phyloP scores from a whole-genome alignment of 495 filamentous ascomycete species.

The Xylona heveae region DNA sequence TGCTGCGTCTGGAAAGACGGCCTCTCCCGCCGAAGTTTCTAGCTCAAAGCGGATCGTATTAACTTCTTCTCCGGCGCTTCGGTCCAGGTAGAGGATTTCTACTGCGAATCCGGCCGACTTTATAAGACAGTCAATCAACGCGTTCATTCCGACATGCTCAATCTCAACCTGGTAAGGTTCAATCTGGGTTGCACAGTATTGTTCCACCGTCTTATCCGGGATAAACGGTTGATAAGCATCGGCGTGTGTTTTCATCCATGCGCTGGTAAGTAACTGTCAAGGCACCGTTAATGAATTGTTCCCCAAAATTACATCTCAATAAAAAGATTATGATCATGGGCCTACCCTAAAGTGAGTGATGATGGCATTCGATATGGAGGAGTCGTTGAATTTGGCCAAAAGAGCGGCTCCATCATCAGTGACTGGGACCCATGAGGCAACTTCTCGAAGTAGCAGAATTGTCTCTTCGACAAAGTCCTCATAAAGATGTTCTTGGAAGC shows the following conservation, averaged over 20 bases:
- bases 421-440: conserved; percentile 17
- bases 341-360: conserved; percentile 50
- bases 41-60: conserved; percentile 54
- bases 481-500: conserved; percentile 42
- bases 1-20: conserved; percentile 26
- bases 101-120: conserved; percentile 60
- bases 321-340: conserved; percentile 1
- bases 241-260: conserved; percentile 62
- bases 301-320: not conserved
- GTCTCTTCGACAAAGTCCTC: conserved; percentile 72
- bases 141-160: conserved; percentile 63
- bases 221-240: conserved; percentile 52
- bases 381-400: conserved; percentile 54
- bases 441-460: conserved; percentile 35
- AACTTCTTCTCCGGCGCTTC: conserved; percentile 58
- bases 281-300: not conserved
- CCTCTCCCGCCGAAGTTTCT: conserved; percentile 22
- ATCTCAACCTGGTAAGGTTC: conserved; percentile 66
- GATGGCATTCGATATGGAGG: conserved; percentile 41
- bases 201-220: conserved; percentile 31
- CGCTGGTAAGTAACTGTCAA: conserved; percentile 55
- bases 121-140: conserved; percentile 59
- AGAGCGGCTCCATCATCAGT: conserved; percentile 38
- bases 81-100: conserved; percentile 80
- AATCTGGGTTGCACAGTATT: conserved; percentile 49